These are phyloP conservation scores for Amylostereum chailletii DNA, from an alignment of 1,284 basidiomycete genomes.

Conservation along the genomic window DNA sequence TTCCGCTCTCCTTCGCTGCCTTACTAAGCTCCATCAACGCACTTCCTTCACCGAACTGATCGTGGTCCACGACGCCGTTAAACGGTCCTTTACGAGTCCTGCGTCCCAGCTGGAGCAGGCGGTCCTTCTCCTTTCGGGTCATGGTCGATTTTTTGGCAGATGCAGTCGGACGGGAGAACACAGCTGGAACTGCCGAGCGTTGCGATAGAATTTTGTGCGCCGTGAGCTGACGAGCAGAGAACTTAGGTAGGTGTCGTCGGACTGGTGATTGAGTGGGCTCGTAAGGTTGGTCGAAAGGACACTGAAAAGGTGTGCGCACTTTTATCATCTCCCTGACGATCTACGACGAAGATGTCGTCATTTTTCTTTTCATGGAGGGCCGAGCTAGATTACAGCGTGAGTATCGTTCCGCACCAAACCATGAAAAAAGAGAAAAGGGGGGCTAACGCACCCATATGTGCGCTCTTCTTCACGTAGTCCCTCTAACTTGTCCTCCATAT, in stretches of 20 bases:
- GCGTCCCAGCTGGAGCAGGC: slow-evolving; percentile 68
- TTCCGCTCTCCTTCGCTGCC: slow-evolving; percentile 64
- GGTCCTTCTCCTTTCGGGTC: slow-evolving; percentile 62
- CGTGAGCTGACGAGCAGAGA: slow-evolving; percentile 50
- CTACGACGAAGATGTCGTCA: slow-evolving; percentile 71
- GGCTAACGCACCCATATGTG: slow-evolving; percentile 54
- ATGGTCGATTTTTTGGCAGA: slow-evolving; percentile 27
- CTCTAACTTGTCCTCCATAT: slow-evolving; percentile 71
- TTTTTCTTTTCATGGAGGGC: slow-evolving; percentile 57
- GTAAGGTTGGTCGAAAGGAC: not conserved
- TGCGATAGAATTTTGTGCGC: slow-evolving; percentile 78
- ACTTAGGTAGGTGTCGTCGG: slow-evolving; percentile 46
- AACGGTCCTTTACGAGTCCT: slow-evolving; percentile 61
- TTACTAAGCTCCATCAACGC: slow-evolving; percentile 50
- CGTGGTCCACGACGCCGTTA: slow-evolving; percentile 58
- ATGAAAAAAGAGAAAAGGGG: not conserved
- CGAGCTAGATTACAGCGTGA: slow-evolving; percentile 29
- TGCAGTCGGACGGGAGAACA: slow-evolving; percentile 40
- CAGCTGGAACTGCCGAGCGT: slow-evolving; percentile 80
- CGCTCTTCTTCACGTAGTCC: slow-evolving; percentile 70
- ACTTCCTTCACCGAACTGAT: slow-evolving; percentile 55
- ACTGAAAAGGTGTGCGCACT: slow-evolving; percentile 32
- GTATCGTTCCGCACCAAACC: slow-evolving; percentile 9
- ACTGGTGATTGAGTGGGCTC: slow-evolving; percentile 27
- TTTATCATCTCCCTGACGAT: slow-evolving; percentile 72